Conservation (phyloP, 1,284 basidiomycete genomes). For the Tilletia caries region DNA sequence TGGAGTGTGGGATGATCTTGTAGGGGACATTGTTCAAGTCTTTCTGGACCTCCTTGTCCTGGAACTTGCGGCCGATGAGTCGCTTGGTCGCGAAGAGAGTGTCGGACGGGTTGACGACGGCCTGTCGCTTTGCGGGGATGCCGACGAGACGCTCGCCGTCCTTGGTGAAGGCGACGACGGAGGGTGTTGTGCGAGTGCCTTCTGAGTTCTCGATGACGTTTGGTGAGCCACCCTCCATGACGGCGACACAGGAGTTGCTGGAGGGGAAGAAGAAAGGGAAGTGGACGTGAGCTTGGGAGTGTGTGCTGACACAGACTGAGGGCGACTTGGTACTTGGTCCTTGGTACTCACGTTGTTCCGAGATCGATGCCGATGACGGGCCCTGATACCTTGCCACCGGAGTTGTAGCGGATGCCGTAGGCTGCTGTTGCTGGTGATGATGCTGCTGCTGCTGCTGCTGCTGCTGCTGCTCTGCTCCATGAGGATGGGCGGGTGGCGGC, state of each 20-base stretch:
- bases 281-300: neutral
- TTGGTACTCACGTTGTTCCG: constrained; percentile 37
- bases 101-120: constrained; percentile 80
- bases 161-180: constrained; percentile 97
- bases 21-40: constrained; percentile 72
- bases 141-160: constrained; percentile 70
- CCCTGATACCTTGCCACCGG: constrained; percentile 36
- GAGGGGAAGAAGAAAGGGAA: constrained; percentile 21
- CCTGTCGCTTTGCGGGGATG: constrained; percentile 94
- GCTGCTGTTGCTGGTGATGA: neutral
- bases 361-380: constrained; percentile 52
- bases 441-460: neutral
- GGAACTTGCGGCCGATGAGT: constrained; percentile 88
- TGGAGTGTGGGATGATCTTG: constrained; percentile 68
- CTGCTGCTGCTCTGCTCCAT: neutral
- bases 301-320: neutral
- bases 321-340: neutral
- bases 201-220: constrained; percentile 97
- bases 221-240: constrained; percentile 82
- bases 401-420: neutral
- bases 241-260: constrained; percentile 53
- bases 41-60: constrained; percentile 86
- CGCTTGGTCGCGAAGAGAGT: constrained; percentile 78
- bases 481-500: neutral
- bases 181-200: constrained; percentile 95